Evolutionary conservation across 2,329 filamentous ascomycete species (phyloP).

Genomic region (Acrodontium crateriforme): DNA sequence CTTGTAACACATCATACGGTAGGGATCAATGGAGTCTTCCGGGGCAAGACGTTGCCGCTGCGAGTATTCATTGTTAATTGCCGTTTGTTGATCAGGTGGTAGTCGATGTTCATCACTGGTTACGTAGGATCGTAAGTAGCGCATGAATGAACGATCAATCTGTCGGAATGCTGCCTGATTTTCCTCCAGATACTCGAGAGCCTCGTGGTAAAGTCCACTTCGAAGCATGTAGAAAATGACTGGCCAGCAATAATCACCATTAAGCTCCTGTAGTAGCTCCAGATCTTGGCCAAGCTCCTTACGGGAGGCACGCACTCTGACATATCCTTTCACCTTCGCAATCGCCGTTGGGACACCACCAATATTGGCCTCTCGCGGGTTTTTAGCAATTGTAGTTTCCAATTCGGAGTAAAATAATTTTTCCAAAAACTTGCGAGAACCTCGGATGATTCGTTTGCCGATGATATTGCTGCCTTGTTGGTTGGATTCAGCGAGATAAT

Average conservation of each 20-base stretch:
- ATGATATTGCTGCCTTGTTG: constrained; percentile 54
- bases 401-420: constrained; percentile 66
- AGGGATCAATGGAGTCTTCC: constrained; percentile 81
- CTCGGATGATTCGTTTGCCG: constrained; percentile 65
- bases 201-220: constrained; percentile 71
- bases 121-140: constrained; percentile 76
- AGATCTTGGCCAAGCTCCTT: constrained; percentile 73
- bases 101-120: constrained; percentile 63
- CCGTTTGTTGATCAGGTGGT: constrained; percentile 64
- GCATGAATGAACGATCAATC: constrained; percentile 78
- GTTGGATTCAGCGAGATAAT: constrained; percentile 62
- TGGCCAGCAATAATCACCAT: constrained; percentile 76
- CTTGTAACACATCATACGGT: constrained; percentile 95
- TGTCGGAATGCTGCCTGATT: constrained; percentile 72
- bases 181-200: constrained; percentile 70
- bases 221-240: constrained; percentile 85
- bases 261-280: constrained; percentile 58
- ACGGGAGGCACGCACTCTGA: constrained; percentile 62
- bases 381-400: constrained; percentile 63
- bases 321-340: constrained; percentile 86
- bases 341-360: constrained; percentile 78
- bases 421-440: constrained; percentile 69
- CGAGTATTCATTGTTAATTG: constrained; percentile 80
- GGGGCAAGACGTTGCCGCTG: constrained; percentile 73
- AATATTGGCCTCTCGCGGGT: constrained; percentile 75